phyloP scores from a whole-genome alignment of 169 alveolate species.

The Theileria sp. region DNA sequence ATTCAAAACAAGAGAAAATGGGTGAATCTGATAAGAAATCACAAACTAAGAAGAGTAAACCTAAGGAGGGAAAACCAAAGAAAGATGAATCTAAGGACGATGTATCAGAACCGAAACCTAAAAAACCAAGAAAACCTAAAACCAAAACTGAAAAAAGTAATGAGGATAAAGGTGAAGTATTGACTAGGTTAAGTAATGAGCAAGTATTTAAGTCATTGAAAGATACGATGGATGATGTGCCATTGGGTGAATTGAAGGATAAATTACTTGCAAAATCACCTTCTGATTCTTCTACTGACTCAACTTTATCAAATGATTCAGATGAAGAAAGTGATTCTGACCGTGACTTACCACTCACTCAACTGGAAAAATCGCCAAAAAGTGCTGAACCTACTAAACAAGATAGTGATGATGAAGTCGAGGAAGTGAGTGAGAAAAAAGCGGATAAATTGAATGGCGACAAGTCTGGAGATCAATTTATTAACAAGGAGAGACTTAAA shows the following conservation, averaged over 20 bases:
- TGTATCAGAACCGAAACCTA: constrained; percentile 8
- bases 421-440: neutral
- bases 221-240: neutral
- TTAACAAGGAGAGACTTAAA: constrained; percentile 16
- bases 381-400: neutral
- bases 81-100: neutral
- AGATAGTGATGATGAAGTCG: constrained; percentile 27
- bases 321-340: constrained; percentile 1
- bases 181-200: neutral
- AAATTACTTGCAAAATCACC: neutral
- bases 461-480: constrained; percentile 1
- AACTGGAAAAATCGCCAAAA: neutral
- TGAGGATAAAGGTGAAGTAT: neutral
- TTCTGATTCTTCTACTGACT: neutral
- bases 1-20: neutral
- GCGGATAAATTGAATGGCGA: neutral
- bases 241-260: constrained; percentile 12
- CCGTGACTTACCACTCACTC: neutral
- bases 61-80: neutral
- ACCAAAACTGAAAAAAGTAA: neutral
- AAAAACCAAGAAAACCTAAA: constrained; percentile 3
- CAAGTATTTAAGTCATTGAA: neutral
- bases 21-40: neutral
- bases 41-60: neutral
- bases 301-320: neutral